These are phyloP conservation scores for Tympanopsis confertula DNA, from an alignment of 2,329 filamentous ascomycete genomes.

Conservation along the genomic window DNA sequence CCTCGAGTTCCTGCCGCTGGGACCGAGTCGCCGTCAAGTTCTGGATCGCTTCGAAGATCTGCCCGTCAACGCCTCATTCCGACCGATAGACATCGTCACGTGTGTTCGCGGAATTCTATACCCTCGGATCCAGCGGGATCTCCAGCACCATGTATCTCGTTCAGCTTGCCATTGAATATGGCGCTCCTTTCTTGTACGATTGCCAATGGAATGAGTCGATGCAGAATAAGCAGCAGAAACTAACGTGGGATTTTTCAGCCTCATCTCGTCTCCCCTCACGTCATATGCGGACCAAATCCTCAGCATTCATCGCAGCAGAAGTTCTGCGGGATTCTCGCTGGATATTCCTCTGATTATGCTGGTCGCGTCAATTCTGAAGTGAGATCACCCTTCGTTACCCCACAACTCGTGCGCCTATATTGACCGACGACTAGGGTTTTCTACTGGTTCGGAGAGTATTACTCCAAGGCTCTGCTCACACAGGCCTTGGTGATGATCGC, in stretches of 20 bases:
- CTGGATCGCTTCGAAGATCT: too few species aligned
- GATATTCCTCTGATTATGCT: slow-evolving; percentile 60
- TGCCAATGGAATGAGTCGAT: background rate
- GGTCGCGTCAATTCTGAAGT: slow-evolving; percentile 49
- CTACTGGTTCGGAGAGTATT: slow-evolving; percentile 55
- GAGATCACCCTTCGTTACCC: background rate
- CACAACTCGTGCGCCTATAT: background rate
- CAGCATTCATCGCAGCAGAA: slow-evolving; percentile 46
- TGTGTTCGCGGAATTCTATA: too few species aligned
- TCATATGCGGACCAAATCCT: slow-evolving; percentile 58
- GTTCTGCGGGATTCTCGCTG: slow-evolving; percentile 51
- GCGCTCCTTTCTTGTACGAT: slow-evolving; percentile 32
- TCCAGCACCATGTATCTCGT: slow-evolving; percentile 29
- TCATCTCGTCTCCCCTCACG: slow-evolving; percentile 50
- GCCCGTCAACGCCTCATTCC: too few species aligned
- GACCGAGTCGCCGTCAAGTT: too few species aligned
- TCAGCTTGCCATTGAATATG: slow-evolving; percentile 27
- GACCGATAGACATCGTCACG: too few species aligned
- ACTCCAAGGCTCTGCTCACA: slow-evolving; percentile 42
- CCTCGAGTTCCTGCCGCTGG: too few species aligned
- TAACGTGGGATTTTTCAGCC: slow-evolving; percentile 19
- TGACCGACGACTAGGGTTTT: slow-evolving; percentile 32
- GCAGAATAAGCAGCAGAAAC: background rate
- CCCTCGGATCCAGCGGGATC: too few species aligned
- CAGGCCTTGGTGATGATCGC: slow-evolving; percentile 48